phyloP scores from a whole-genome alignment of 345 rosid species.

The Fremontodendron californicum region DNA sequence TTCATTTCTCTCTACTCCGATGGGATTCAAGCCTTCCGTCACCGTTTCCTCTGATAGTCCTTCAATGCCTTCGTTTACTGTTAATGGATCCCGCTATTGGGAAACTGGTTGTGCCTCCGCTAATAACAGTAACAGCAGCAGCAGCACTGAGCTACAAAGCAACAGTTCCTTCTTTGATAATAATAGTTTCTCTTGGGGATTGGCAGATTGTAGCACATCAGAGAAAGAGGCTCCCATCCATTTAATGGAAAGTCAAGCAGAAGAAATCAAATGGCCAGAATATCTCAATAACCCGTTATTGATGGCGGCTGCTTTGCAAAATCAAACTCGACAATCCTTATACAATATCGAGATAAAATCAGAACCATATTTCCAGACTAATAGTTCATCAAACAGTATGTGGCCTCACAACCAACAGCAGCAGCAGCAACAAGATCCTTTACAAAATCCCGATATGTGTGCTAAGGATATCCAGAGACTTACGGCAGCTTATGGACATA shows the following conservation, averaged over 20 bases:
- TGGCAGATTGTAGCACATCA: slow-evolving; percentile 36
- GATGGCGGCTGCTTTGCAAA: slow-evolving; percentile 56
- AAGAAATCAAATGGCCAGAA: slow-evolving; percentile 45
- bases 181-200: slow-evolving; percentile 50
- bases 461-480: slow-evolving; percentile 13
- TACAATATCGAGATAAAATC: slow-evolving; percentile 60
- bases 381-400: slow-evolving; percentile 36
- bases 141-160: slow-evolving; percentile 45
- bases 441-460: slow-evolving; percentile 25
- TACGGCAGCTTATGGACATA: not conserved
- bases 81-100: slow-evolving; percentile 37
- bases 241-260: slow-evolving; percentile 29
- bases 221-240: slow-evolving; percentile 38
- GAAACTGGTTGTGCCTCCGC: slow-evolving; percentile 32
- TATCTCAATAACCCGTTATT: slow-evolving; percentile 41
- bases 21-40: slow-evolving; percentile 38
- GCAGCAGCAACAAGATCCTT: slow-evolving; percentile 44
- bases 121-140: slow-evolving; percentile 38
- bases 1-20: slow-evolving; percentile 16
- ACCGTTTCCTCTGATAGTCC: slow-evolving; percentile 30
- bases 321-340: slow-evolving; percentile 49
- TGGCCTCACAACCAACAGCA: slow-evolving; percentile 54
- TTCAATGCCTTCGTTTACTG: slow-evolving; percentile 26
- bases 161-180: slow-evolving; percentile 50
- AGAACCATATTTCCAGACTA: slow-evolving; percentile 47